These are phyloP conservation scores for Cyclaneusma minus DNA, from an alignment of 2,329 filamentous ascomycete species.

Conservation along the genomic window DNA sequence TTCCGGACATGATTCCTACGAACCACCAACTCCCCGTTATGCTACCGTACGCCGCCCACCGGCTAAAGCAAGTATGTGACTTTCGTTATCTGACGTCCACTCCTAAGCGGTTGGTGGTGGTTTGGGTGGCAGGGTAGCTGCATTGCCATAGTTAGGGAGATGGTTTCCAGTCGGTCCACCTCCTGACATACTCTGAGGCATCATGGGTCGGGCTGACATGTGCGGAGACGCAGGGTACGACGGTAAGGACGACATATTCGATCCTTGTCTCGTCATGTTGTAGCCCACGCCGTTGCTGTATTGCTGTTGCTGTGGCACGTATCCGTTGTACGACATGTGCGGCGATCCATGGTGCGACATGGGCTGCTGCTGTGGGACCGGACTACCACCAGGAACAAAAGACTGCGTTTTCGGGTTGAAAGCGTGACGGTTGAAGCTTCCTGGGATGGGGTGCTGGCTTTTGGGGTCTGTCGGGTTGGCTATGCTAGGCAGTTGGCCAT, in stretches of 20 bases:
- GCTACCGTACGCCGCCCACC: constrained; percentile 1
- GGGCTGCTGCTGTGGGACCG: constrained; percentile 28
- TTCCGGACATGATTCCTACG: too few species aligned
- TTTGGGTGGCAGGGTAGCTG: constrained; percentile 36
- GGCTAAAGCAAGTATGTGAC: too few species aligned
- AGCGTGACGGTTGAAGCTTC: constrained; percentile 67
- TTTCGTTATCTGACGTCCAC: too few species aligned
- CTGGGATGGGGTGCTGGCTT: constrained; percentile 68
- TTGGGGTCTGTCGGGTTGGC: constrained; percentile 56
- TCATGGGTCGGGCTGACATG: constrained; percentile 18
- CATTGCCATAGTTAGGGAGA: constrained; percentile 39
- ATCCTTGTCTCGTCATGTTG: constrained; percentile 19
- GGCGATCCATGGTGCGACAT: constrained; percentile 20
- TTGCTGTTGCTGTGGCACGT: constrained; percentile 14
- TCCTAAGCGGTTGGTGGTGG: constrained; percentile 28
- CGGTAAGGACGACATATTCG: constrained; percentile 19
- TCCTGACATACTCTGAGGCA: constrained; percentile 17
- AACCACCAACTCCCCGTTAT: too few species aligned
- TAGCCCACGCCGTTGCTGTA: constrained; percentile 18
- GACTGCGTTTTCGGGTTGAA: constrained; percentile 94
- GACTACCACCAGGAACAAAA: constrained; percentile 57
- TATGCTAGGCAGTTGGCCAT: constrained; percentile 61
- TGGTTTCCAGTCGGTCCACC: constrained; percentile 24
- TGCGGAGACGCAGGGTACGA: constrained; percentile 21
- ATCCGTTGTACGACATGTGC: constrained; percentile 26